Conservation (phyloP, 2,329 filamentous ascomycete species). For the Trichophyton simii region DNA sequence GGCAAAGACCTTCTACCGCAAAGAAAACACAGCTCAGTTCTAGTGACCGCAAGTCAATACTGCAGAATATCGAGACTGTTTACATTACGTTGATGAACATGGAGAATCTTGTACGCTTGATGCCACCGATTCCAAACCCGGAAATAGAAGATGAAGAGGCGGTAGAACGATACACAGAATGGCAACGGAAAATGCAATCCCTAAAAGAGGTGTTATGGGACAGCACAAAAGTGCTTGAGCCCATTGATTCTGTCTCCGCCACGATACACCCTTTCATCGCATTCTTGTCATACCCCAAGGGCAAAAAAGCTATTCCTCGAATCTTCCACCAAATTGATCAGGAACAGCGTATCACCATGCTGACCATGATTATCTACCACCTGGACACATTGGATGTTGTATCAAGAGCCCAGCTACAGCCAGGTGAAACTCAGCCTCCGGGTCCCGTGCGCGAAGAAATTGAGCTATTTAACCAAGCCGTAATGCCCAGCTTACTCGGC, state of each 20-base stretch:
- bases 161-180: slow-evolving; percentile 64
- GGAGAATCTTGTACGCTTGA: slow-evolving; percentile 78
- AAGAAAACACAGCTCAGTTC: slow-evolving; percentile 42
- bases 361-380: slow-evolving; percentile 92
- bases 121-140: slow-evolving; percentile 49
- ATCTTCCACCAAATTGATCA: slow-evolving; percentile 88
- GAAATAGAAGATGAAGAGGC: slow-evolving; percentile 55
- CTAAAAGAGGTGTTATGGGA: slow-evolving; percentile 74
- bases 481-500: slow-evolving; percentile 79
- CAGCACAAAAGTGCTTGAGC: slow-evolving; percentile 83
- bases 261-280: slow-evolving; percentile 83
- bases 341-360: slow-evolving; percentile 79
- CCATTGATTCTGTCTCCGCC: slow-evolving; percentile 60
- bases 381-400: slow-evolving; percentile 88
- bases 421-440: slow-evolving; percentile 61
- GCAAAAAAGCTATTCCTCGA: slow-evolving; percentile 88
- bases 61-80: slow-evolving; percentile 77
- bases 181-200: slow-evolving; percentile 57
- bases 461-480: slow-evolving; percentile 73
- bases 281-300: slow-evolving; percentile 86
- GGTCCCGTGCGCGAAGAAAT: slow-evolving; percentile 76
- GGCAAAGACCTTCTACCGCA: slow-evolving; percentile 35
- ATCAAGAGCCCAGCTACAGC: slow-evolving; percentile 60
- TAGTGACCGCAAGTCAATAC: slow-evolving; percentile 66
- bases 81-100: slow-evolving; percentile 84